Evolutionary conservation across 805 yeast genomes (phyloP).

Genomic region (Saturnispora hagleri): DNA sequence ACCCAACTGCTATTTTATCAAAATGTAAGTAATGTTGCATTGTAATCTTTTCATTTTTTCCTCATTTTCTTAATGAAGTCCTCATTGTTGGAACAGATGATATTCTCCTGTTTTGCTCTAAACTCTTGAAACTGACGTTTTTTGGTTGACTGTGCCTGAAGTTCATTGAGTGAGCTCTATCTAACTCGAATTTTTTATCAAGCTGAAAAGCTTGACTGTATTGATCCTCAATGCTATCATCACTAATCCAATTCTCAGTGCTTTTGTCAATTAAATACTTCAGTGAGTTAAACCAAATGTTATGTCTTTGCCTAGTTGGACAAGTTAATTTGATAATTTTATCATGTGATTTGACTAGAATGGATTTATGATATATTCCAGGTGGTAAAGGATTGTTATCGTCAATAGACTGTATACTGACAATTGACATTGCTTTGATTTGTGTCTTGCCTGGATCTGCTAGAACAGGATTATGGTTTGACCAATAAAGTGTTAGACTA

Average conservation of each 20-base stretch:
- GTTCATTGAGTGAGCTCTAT: conserved; percentile 22
- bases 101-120: conserved; percentile 2
- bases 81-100: conserved; percentile 9
- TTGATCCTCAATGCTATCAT: conserved; percentile 34
- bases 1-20: not conserved
- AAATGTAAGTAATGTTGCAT: not conserved
- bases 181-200: conserved; percentile 23
- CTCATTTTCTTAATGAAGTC: conserved; percentile 8
- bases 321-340: conserved; percentile 74
- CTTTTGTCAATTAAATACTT: conserved; percentile 63
- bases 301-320: conserved; percentile 78
- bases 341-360: conserved; percentile 57
- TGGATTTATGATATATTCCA: conserved; percentile 78
- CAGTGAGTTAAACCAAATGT: conserved; percentile 82
- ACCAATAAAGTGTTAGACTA: conserved; percentile 86
- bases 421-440: conserved; percentile 73
- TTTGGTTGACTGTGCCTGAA: conserved; percentile 24
- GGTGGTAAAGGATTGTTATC: conserved; percentile 86
- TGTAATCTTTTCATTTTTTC: not conserved
- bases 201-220: conserved; percentile 21
- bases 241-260: conserved; percentile 46
- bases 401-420: conserved; percentile 67
- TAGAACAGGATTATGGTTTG: conserved; percentile 66
- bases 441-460: conserved; percentile 56
- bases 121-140: conserved; percentile 4